A percentile compares a stretch with the other conserved stretches of the same genome.
These are phyloP conservation scores for Leptographium wingfieldii DNA, from an alignment of 2,329 filamentous ascomycete genomes.

Conservation along the genomic window DNA sequence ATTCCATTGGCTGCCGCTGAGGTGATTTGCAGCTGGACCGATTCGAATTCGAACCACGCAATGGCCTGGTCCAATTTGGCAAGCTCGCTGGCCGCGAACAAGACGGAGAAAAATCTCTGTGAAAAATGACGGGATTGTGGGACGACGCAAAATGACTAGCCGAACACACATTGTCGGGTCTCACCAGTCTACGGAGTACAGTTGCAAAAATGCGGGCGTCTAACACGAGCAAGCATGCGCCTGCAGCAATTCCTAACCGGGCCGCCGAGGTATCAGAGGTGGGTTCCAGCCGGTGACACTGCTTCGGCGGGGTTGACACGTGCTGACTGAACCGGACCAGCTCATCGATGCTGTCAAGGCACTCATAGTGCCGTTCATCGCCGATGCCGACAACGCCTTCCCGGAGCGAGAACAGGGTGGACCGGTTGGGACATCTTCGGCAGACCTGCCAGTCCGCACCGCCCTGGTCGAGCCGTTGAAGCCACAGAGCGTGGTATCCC, in stretches of 20 bases:
- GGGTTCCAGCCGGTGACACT: not conserved
- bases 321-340: slow-evolving; percentile 25
- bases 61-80: not conserved
- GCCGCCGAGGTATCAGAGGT: slow-evolving; percentile 20
- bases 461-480: slow-evolving; percentile 51
- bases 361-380: slow-evolving; percentile 59
- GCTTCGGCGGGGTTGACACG: not conserved
- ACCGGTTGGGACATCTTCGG: slow-evolving; percentile 25
- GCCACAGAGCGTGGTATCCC: slow-evolving; percentile 42
- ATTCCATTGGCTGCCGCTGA: not conserved
- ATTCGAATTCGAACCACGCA: not conserved
- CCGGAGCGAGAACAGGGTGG: slow-evolving; percentile 40
- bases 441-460: slow-evolving; percentile 31
- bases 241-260: slow-evolving; percentile 11
- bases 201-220: not conserved
- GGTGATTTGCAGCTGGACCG: not conserved
- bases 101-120: not conserved
- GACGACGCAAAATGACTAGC: not conserved
- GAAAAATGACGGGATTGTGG: not conserved
- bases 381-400: slow-evolving; percentile 52
- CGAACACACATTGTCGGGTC: not conserved
- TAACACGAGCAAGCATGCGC: not conserved
- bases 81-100: not conserved
- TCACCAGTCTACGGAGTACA: not conserved
- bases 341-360: slow-evolving; percentile 54